Conservation (phyloP, 306 rosid species). For the Cucurbita ficifolia region DNA sequence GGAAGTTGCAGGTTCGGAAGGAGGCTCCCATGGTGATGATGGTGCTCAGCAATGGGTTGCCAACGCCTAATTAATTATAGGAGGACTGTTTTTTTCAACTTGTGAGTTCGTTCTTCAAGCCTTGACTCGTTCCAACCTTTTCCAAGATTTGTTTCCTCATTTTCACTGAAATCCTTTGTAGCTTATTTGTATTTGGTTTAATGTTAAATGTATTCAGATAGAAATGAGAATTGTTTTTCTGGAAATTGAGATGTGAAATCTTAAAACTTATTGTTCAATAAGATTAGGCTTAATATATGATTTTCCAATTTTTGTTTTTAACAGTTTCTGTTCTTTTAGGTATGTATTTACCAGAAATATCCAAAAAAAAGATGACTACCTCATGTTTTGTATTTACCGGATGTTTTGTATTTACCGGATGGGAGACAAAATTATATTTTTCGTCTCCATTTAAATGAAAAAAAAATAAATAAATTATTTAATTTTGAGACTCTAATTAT, state of each 20-base stretch:
- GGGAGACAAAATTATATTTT: too few relatives aligned
- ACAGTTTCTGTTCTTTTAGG: too few relatives aligned
- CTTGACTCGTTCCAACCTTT: not conserved
- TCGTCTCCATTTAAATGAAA: too few relatives aligned
- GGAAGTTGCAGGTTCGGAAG: conserved; percentile 9
- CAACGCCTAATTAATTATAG: conserved; percentile 7
- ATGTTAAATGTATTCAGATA: not conserved
- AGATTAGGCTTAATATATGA: not conserved
- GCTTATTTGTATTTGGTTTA: not conserved
- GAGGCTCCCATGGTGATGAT: conserved; percentile 16
- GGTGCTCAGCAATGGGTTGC: conserved; percentile 28
- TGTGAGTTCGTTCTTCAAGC: not conserved
- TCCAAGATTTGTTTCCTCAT: not conserved
- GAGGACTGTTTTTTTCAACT: not conserved
- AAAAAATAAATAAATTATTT: too few relatives aligned
- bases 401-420: too few relatives aligned
- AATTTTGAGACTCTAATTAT: too few relatives aligned
- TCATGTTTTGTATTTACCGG: too few relatives aligned
- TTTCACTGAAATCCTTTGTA: not conserved
- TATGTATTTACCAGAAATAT: too few relatives aligned
- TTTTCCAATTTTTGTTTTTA: too few relatives aligned
- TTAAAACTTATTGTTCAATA: not conserved
- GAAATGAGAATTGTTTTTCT: not conserved
- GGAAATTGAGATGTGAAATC: not conserved
- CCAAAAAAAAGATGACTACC: too few relatives aligned